Evolutionary conservation across 345 rosid species (phyloP).

Genomic region (Geranium brycei): DNA sequence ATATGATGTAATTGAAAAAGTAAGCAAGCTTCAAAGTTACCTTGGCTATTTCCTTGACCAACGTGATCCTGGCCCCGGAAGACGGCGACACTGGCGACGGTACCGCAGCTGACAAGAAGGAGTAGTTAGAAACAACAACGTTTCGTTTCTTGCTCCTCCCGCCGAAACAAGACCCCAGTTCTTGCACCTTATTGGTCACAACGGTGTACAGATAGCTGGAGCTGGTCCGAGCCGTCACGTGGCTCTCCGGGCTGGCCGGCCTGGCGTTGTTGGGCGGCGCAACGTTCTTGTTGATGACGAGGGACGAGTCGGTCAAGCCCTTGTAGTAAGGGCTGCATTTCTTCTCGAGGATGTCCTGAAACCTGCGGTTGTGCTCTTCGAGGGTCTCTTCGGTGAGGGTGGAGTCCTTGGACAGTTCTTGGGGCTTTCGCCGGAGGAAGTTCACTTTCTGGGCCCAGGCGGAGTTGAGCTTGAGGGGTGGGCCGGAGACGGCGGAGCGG

Average conservation of each 20-base stretch:
- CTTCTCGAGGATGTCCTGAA: constrained; percentile 14
- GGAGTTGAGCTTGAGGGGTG: not conserved
- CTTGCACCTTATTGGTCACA: constrained; percentile 20
- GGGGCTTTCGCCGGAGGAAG: not conserved
- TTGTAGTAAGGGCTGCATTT: constrained; percentile 49
- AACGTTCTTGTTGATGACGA: constrained; percentile 14
- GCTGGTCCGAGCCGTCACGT: constrained; percentile 14
- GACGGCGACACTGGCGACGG: not conserved
- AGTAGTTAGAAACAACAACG: too few relatives aligned
- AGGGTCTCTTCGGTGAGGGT: constrained; percentile 35
- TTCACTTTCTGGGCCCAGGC: not conserved
- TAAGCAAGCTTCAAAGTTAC: too few relatives aligned
- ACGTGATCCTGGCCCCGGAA: not conserved
- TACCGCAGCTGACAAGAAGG: not conserved
- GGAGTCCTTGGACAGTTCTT: constrained; percentile 7
- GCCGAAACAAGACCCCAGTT: constrained; percentile 24
- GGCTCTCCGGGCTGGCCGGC: constrained; percentile 33
- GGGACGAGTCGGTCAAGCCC: constrained; percentile 37
- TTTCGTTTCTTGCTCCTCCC: constrained; percentile 2
- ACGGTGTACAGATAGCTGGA: constrained; percentile 22
- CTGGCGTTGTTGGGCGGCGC: not conserved
- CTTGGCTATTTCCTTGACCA: not conserved
- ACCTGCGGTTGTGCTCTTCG: constrained; percentile 26
- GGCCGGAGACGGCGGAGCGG: not conserved
- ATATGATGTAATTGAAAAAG: too few relatives aligned